Base-by-base conservation (phyloP, 2,329 filamentous ascomycete species). In the Endothia cerciana region DNA sequence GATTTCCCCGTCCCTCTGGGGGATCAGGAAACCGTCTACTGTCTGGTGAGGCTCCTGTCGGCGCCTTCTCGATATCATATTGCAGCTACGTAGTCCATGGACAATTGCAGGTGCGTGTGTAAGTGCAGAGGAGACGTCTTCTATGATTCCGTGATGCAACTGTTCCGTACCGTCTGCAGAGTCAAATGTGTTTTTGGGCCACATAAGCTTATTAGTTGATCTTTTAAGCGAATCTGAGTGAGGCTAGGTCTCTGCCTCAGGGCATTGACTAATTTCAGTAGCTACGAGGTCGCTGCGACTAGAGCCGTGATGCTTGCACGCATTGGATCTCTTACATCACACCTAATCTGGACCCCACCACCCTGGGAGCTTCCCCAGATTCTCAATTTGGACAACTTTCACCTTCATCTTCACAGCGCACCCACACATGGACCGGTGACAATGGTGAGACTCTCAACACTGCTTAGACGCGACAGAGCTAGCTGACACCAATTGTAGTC, bases 401-500 rank as follows among this genome's bases (percentile, higher is more conserved):
- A 68, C 69, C 66, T 62, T 61, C 59, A 47, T 66, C 64, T 65
- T 61, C 65, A 68, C 30, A 65, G 67, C 58, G 70, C 64, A 41
- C 63, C 60, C 69, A 38, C 69, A 69, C 57, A 80, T 80, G 78
- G 76, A 75, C 64, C 73, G 72, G 73, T 75, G 75, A 73, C 71
- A 71, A 81, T 81, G 79, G 79, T 79, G 74, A 63, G 74, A 60
- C 17, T 41, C 33, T 40, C 8, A 59, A 25, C 40, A 3, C 17
- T 38, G 41, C 10, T n/a, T 22, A 30, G 45, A 57, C 25, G 28
- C 25, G 19, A 22, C n/a, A 10, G 47, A 57, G 40, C 11, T 13
- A 19, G 38, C 70, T 75, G 63, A 73, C 63, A 10, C 30, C 22
- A 5, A n/a, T 19, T 66, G 1, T 67, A 97, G 95, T 99, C 95